Evolutionary conservation across 2,329 filamentous ascomycete species (phyloP).

Genomic region (Fonsecaea erecta): DNA sequence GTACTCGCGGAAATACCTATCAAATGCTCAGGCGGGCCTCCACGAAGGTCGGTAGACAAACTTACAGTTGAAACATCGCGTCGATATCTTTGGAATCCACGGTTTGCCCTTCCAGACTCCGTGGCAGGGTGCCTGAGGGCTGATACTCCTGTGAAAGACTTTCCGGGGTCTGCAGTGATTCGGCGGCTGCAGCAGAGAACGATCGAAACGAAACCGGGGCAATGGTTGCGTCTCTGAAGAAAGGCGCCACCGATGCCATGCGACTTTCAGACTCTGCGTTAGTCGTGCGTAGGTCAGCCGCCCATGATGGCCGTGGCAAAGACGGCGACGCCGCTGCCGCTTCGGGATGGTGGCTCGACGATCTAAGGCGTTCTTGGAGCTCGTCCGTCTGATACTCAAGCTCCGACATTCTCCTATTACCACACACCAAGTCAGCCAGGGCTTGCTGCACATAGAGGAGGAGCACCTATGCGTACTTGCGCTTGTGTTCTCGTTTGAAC

Average conservation of each 20-base stretch:
- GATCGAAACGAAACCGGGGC: conserved; percentile 32
- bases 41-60: not conserved
- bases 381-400: conserved; percentile 47
- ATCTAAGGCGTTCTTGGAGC: conserved; percentile 43
- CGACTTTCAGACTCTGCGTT: conserved; percentile 43
- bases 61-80: conserved; percentile 46
- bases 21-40: not conserved
- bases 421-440: not conserved
- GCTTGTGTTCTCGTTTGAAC: conserved; percentile 51
- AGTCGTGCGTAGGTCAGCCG: conserved; percentile 35
- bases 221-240: conserved; percentile 33
- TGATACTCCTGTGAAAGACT: conserved; percentile 35
- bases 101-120: conserved; percentile 41
- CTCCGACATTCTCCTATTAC: conserved; percentile 44
- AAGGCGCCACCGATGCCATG: conserved; percentile 35
- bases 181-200: conserved; percentile 33
- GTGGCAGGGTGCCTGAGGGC: conserved; percentile 39
- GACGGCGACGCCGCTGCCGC: conserved; percentile 35
- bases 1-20: conserved; percentile 47
- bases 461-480: conserved; percentile 39
- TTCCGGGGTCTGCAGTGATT: conserved; percentile 37
- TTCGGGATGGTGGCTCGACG: conserved; percentile 36
- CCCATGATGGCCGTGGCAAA: conserved; percentile 40
- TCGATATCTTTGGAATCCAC: conserved; percentile 45
- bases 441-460: not conserved